These are phyloP conservation scores for Raphanus hybrid DNA, from an alignment of 441 rosid species.

Conservation along the genomic window DNA sequence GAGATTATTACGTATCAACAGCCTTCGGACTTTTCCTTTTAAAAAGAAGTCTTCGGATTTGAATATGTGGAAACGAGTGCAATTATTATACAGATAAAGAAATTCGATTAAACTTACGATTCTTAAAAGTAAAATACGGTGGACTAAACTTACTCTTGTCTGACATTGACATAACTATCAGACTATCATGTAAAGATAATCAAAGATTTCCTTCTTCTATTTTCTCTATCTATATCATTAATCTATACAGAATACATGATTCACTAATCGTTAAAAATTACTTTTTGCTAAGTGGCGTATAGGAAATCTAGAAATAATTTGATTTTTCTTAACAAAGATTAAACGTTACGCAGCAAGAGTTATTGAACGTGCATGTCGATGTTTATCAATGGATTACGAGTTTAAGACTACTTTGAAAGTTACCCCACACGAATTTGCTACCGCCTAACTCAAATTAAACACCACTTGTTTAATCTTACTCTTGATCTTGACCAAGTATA, in stretches of 20 bases:
- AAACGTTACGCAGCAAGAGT: not conserved
- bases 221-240: no score
- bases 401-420: not conserved
- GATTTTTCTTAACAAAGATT: not conserved
- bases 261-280: no score
- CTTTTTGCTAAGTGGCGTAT: no score
- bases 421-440: not conserved
- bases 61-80: not conserved
- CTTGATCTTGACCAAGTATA: not conserved
- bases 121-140: not conserved
- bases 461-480: not conserved
- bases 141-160: no score
- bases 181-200: no score
- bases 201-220: no score
- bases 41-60: no score
- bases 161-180: no score
- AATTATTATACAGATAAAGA: no score
- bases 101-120: no score
- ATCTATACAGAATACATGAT: no score
- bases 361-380: not conserved
- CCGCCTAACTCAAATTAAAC: not conserved
- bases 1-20: conserved; percentile 13
- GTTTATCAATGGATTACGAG: not conserved
- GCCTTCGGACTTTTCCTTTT: conserved; percentile 18
- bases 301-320: not conserved